Evolutionary conservation across 768 basidiomycete genomes (phyloP), one percentile per base, ranked within the genome.

Genomic region (Boletus eberwhitei): DNA sequence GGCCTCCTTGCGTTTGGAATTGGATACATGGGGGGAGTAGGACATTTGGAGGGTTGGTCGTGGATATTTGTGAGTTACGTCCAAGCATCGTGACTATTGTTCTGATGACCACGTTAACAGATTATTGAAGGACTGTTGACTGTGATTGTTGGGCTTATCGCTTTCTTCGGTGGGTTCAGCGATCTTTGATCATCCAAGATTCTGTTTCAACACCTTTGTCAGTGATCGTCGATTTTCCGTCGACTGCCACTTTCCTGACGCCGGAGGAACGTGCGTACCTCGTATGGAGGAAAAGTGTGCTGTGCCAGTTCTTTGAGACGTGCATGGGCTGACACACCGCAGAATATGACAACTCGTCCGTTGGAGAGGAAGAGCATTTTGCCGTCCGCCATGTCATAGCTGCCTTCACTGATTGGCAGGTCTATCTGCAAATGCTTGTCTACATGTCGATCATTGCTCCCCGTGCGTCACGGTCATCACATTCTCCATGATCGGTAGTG

Each of bases 391-490:
- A 86, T 64, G 58, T 87, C 22, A 71, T 74, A 68, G 74, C 78
- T 32, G 82, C 83, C 0, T 60, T 86, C 32, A 50, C 60, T 0
- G 86, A 88, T 64, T 88, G 87, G 87, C 85, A 88, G 73, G 74
- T 82, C 43, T 50, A 65, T 24, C 8, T 52, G 34, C 42, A 53
- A 5, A 12, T 53, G 6, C 35, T 57, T 26, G 52, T 65, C 12
- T 60, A 46, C 21, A 77, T 87, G 74, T 82, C 83, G 0, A 69
- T 87, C 43, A 65, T 83, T 41, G 75, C 68, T 3, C 86, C 86
- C 24, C 61, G 86, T 88, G 64, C 69, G 86, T 77, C 16, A 12
- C 26, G 3, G 8, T 13, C 7, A 12, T 13, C 7, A 12, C 41
- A 0, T 16, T 26, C 17, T 42, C 32, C 21, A 9, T 32, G 9